Percentiles rank a stretch among this genome's conserved stretches.
Conservation (phyloP, 306 rosid species). For the Oxytropis ochrocephala region DNA sequence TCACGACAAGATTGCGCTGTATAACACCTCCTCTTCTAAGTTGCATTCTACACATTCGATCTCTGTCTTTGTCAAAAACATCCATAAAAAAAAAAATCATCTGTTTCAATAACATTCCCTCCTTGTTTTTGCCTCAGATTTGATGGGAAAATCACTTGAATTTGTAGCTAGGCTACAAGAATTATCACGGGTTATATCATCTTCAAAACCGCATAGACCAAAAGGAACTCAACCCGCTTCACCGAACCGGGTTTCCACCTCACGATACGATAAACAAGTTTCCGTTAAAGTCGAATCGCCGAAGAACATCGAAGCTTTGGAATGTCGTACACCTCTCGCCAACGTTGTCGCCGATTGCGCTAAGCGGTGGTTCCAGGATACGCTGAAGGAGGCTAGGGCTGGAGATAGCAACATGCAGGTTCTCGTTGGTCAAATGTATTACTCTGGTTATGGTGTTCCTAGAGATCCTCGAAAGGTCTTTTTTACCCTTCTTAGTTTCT, state of each 20-base stretch:
- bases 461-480: conserved; percentile 55
- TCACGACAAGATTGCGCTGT: too few relatives aligned
- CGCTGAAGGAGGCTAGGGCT: conserved; percentile 72
- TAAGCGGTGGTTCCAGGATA: conserved; percentile 77
- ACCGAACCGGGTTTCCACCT: conserved; percentile 29
- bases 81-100: too few relatives aligned
- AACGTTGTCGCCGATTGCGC: conserved; percentile 69
- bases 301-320: conserved; percentile 34
- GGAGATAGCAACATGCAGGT: conserved; percentile 67
- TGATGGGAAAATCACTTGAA: conserved; percentile 62
- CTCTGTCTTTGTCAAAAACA: too few relatives aligned
- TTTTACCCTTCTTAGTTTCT: neutral
- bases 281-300: conserved; percentile 27
- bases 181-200: conserved; percentile 41
- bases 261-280: conserved; percentile 20
- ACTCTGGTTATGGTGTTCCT: conserved; percentile 68
- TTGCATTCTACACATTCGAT: too few relatives aligned
- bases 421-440: conserved; percentile 73
- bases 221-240: conserved; percentile 25
- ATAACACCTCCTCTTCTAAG: too few relatives aligned
- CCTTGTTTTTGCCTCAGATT: too few relatives aligned
- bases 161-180: conserved; percentile 40
- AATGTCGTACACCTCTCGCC: conserved; percentile 45
- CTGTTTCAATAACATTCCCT: too few relatives aligned
- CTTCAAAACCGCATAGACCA: conserved; percentile 32